phyloP scores from a whole-genome alignment of 495 filamentous ascomycete species.

The Penicillium paradoxum region DNA sequence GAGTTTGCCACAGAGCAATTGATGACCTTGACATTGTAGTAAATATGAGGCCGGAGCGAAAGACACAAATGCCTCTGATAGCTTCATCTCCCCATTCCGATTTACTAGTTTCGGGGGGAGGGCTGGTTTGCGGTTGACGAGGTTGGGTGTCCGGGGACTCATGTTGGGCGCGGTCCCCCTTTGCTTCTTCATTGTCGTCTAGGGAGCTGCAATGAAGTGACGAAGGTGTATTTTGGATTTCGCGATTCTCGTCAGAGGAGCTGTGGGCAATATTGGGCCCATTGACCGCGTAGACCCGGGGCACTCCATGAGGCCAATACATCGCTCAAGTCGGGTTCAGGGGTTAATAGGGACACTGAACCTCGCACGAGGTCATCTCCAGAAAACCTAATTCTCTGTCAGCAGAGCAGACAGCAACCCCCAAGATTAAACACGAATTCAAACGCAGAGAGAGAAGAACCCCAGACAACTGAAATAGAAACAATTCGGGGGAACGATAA shows the following conservation, averaged over 20 bases:
- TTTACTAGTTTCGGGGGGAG: conserved; percentile 18
- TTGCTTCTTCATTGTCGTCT: neutral
- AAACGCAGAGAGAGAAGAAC: neutral
- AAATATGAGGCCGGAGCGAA: conserved; percentile 81
- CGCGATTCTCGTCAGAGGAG: conserved; percentile 35
- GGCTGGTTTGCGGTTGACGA: conserved; percentile 7
- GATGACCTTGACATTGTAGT: conserved; percentile 78
- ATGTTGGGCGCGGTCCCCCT: neutral
- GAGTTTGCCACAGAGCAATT: conserved; percentile 91
- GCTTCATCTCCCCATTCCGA: conserved; percentile 48
- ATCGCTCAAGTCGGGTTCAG: conserved; percentile 53
- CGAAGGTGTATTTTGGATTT: neutral
- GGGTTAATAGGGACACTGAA: conserved; percentile 21
- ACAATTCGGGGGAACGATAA: conserved; percentile 20
- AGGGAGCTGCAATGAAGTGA: conserved; percentile 1
- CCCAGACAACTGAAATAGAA: conserved; percentile 1
- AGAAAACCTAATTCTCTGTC: conserved; percentile 2
- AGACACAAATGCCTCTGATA: conserved; percentile 70
- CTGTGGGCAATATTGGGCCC: conserved; percentile 40
- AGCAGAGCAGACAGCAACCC: neutral
- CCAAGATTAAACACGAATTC: neutral
- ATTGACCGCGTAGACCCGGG: conserved; percentile 79
- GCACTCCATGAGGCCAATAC: conserved; percentile 96
- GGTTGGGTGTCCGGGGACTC: conserved; percentile 6
- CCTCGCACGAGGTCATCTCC: conserved; percentile 43